phyloP scores from a whole-genome alignment of 768 basidiomycete genomes.

The Heimioporus sp. region DNA sequence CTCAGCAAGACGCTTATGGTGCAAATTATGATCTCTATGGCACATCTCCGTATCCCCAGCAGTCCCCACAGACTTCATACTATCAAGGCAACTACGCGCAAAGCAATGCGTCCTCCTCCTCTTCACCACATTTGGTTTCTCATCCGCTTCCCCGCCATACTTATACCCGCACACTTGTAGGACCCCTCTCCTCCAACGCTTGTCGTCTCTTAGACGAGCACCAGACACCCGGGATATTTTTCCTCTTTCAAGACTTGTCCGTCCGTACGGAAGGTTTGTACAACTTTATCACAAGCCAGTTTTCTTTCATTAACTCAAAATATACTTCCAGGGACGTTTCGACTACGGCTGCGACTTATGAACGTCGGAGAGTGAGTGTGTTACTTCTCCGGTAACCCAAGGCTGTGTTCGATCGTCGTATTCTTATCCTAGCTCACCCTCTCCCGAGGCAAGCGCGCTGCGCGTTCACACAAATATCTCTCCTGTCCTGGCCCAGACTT shows the following conservation, averaged over 20 bases:
- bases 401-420: conserved; percentile 22
- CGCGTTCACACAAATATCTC: conserved; percentile 67
- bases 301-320: conserved; percentile 19
- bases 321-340: conserved; percentile 64
- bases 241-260: conserved; percentile 92
- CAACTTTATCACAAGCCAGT: conserved; percentile 23
- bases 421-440: conserved; percentile 53
- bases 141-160: conserved; percentile 60
- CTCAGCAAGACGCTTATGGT: conserved; percentile 25
- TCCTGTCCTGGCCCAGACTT: conserved; percentile 80
- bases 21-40: conserved; percentile 28
- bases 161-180: conserved; percentile 87
- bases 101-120: conserved; percentile 21
- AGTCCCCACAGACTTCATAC: conserved; percentile 27
- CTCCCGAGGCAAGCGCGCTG: conserved; percentile 65
- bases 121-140: conserved; percentile 30
- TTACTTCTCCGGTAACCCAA: conserved; percentile 12
- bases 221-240: conserved; percentile 85
- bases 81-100: conserved; percentile 28
- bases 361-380: conserved; percentile 85
- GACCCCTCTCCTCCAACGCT: conserved; percentile 84
- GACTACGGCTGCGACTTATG: conserved; percentile 83
- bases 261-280: conserved; percentile 84
- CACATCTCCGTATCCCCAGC: conserved; percentile 27
- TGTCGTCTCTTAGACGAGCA: conserved; percentile 83